These are phyloP conservation scores for Stachybotrys chlorohalonatus DNA, from an alignment of 2,329 filamentous ascomycete species.

Conservation along the genomic window DNA sequence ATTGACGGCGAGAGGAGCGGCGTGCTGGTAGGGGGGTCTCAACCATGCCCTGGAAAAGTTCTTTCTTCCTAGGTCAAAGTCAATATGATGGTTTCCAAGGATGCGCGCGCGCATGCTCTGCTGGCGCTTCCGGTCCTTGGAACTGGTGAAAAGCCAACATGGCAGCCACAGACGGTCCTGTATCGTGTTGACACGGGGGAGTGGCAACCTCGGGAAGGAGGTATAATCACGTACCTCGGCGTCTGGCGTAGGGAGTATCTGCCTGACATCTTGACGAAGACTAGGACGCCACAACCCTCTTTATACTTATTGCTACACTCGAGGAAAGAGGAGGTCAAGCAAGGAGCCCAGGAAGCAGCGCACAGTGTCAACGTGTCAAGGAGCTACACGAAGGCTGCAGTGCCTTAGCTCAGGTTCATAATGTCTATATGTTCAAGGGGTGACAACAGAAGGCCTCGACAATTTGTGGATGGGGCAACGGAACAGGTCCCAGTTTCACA, in stretches of 20 bases:
- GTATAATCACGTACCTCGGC: conserved; percentile 21
- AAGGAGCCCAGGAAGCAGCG: conserved; percentile 2
- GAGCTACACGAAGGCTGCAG: neutral
- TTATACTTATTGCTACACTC: neutral
- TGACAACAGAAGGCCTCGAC: neutral
- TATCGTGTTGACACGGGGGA: neutral
- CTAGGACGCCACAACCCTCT: neutral
- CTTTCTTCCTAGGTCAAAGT: conserved; percentile 42
- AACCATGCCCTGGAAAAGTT: conserved; percentile 52
- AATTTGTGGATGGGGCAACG: neutral
- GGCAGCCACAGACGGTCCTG: too few species aligned
- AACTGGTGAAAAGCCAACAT: too few species aligned
- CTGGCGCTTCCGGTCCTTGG: too few species aligned
- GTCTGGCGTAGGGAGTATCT: conserved; percentile 29
- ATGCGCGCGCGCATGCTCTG: neutral
- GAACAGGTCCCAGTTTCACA: neutral
- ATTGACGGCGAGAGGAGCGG: conserved; percentile 41
- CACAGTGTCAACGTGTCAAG: neutral
- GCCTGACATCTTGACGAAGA: conserved; percentile 20
- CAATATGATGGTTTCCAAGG: neutral
- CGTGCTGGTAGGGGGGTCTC: conserved; percentile 37
- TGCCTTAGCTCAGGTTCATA: neutral
- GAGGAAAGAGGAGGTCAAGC: conserved; percentile 1
- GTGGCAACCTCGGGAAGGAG: neutral
- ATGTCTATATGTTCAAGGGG: neutral